These are phyloP conservation scores for Quercus lobata DNA, from an alignment of 331 rosid species.

Conservation along the genomic window DNA sequence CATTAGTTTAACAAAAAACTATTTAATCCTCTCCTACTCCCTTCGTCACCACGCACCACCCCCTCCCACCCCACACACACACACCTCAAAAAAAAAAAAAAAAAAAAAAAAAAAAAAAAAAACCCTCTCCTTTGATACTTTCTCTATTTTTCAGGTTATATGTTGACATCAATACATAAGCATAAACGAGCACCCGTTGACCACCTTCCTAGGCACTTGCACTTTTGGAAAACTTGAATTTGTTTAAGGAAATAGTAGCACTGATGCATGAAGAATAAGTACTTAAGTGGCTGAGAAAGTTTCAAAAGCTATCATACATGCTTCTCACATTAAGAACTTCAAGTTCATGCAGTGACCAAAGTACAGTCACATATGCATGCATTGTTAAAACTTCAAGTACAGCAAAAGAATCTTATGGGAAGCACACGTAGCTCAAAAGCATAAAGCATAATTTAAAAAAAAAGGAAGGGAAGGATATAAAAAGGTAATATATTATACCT, in stretches of 20 bases:
- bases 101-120: too few relatives aligned
- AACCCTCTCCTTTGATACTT: neutral
- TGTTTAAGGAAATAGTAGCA: neutral
- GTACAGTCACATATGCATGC: neutral
- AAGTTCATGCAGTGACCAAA: neutral
- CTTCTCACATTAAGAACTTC: neutral
- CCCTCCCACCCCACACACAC: too few relatives aligned
- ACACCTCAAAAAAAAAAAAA: too few relatives aligned
- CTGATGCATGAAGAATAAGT: neutral
- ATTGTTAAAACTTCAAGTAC: neutral
- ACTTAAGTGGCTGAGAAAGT: neutral
- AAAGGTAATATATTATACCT: conserved; percentile 39
- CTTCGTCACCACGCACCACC: too few relatives aligned
- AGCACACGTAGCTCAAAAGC: neutral
- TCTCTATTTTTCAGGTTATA: neutral
- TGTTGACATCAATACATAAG: neutral
- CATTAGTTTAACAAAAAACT: neutral
- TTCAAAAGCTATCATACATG: neutral
- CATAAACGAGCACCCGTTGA: neutral
- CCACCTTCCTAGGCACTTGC: neutral
- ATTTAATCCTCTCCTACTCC: too few relatives aligned
- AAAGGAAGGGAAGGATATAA: neutral
- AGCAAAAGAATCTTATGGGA: neutral
- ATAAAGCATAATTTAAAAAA: conserved; percentile 4
- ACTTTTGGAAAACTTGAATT: neutral